Conservation (phyloP, 331 rosid genomes). For the Malus hybrid region DNA sequence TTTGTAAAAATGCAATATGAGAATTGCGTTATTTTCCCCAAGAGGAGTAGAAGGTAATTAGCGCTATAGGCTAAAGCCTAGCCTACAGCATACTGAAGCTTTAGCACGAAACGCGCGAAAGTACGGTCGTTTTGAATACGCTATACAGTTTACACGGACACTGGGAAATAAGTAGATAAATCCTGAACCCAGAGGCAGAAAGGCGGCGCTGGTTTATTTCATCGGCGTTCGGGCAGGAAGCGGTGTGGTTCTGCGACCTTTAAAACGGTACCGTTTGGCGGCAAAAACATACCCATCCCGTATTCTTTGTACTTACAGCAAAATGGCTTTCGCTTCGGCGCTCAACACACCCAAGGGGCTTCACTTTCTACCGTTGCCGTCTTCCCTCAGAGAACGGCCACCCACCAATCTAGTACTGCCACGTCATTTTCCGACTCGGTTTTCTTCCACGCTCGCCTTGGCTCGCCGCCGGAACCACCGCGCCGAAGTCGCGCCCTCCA, state of each 20-base stretch:
- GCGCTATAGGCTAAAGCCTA: too few species aligned
- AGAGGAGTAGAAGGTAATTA: too few species aligned
- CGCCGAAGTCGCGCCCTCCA: constrained; percentile 27
- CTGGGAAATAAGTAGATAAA: not conserved
- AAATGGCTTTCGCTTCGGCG: constrained; percentile 32
- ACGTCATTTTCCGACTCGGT: constrained; percentile 36
- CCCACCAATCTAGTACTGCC: constrained; percentile 15
- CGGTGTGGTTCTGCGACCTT: not conserved
- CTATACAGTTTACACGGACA: not conserved
- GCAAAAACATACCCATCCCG: not conserved
- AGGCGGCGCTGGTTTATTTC: not conserved
- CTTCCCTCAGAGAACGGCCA: constrained; percentile 9
- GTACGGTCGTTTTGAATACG: not conserved
- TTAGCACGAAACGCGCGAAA: not conserved
- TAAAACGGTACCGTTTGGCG: not conserved
- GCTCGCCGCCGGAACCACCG: constrained; percentile 34
- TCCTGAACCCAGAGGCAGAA: not conserved
- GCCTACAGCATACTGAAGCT: not conserved
- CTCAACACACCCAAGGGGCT: constrained; percentile 11
- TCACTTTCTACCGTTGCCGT: constrained; percentile 26
- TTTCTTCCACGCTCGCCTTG: constrained; percentile 20
- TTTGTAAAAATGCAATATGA: too few species aligned
- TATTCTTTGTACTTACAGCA: not conserved
- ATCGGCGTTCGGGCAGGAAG: not conserved
- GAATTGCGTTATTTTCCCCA: too few species aligned